phyloP scores from a whole-genome alignment of 805 yeast genomes.

The Helenozyma rhizophorensis region DNA sequence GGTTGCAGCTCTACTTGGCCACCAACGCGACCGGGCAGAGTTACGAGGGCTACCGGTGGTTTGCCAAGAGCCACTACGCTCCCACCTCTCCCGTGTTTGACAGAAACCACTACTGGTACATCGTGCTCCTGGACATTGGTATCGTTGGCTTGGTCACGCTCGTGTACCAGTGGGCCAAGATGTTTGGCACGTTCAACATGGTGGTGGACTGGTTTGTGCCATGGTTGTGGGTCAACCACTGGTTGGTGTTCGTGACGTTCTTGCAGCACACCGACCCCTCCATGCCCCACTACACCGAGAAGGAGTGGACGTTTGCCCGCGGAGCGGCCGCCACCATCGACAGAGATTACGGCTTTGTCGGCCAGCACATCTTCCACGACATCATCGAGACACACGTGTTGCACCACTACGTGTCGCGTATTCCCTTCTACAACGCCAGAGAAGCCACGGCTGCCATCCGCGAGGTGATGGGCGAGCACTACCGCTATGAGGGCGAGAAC shows the following conservation, averaged over 20 bases:
- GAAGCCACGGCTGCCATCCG: slow-evolving; percentile 49
- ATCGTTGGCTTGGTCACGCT: slow-evolving; percentile 39
- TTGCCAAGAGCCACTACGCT: slow-evolving; percentile 48
- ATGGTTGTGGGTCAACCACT: slow-evolving; percentile 57
- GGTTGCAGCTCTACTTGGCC: slow-evolving; percentile 46
- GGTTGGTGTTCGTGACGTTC: slow-evolving; percentile 61
- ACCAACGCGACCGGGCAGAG: slow-evolving; percentile 56
- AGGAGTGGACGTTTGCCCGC: slow-evolving; percentile 59
- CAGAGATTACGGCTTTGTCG: slow-evolving; percentile 57
- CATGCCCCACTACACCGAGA: slow-evolving; percentile 54
- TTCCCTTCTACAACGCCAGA: slow-evolving; percentile 54
- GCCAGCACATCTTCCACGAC: slow-evolving; percentile 54
- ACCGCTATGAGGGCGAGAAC: slow-evolving; percentile 46
- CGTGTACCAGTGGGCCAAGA: slow-evolving; percentile 49
- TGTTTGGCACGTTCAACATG: slow-evolving; percentile 47
- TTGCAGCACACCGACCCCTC: slow-evolving; percentile 59
- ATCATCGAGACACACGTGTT: slow-evolving; percentile 56
- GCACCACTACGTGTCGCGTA: slow-evolving; percentile 52
- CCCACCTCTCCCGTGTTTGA: slow-evolving; percentile 56
- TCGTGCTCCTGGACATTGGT: slow-evolving; percentile 54
- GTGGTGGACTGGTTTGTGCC: slow-evolving; percentile 55
- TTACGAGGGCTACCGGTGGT: slow-evolving; percentile 31
- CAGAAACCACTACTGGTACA: slow-evolving; percentile 49
- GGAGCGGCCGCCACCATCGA: slow-evolving; percentile 68
- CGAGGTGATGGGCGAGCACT: slow-evolving; percentile 50